These are phyloP conservation scores for Boeremia exigua DNA, from an alignment of 2,329 filamentous ascomycete genomes.

Conservation along the genomic window DNA sequence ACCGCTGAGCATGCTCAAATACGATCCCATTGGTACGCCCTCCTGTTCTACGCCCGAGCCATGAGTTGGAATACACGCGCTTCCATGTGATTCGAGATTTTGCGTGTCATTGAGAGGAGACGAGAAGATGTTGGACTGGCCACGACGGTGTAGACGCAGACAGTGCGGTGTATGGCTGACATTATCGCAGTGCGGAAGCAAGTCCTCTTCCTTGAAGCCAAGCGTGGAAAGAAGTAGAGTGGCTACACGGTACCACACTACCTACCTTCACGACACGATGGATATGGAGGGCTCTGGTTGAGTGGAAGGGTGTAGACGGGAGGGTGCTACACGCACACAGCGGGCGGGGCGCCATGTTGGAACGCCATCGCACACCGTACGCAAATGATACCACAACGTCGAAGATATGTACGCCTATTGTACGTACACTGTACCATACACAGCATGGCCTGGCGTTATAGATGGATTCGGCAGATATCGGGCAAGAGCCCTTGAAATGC, in stretches of 20 bases:
- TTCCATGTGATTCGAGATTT: too few relatives aligned
- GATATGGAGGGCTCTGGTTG: not conserved
- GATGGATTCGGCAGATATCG: slow-evolving; percentile 15
- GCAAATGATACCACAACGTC: slow-evolving; percentile 1
- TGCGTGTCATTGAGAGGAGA: not conserved
- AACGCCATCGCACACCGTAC: not conserved
- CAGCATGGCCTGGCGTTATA: slow-evolving; percentile 38
- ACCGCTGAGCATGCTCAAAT: slow-evolving; percentile 97
- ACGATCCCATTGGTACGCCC: slow-evolving; percentile 89
- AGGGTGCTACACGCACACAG: not conserved
- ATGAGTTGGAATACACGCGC: not conserved
- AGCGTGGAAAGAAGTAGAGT: slow-evolving; percentile 69
- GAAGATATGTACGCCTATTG: slow-evolving; percentile 15
- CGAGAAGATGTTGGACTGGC: not conserved
- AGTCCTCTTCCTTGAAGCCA: slow-evolving; percentile 93
- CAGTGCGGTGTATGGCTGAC: slow-evolving; percentile 23
- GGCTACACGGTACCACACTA: not conserved
- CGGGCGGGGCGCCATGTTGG: not conserved
- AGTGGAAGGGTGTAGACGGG: not conserved
- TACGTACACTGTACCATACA: slow-evolving; percentile 35
- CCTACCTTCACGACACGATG: too few relatives aligned
- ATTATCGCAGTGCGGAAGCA: slow-evolving; percentile 78
- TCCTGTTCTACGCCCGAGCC: too few relatives aligned
- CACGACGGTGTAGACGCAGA: not conserved
- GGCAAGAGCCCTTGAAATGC: slow-evolving; percentile 13